A percentile compares a stretch with the other conserved stretches of the same genome.
Evolutionary conservation across 148 eudicot species (phyloP).

Genomic region (Amaranthus cruentus): DNA sequence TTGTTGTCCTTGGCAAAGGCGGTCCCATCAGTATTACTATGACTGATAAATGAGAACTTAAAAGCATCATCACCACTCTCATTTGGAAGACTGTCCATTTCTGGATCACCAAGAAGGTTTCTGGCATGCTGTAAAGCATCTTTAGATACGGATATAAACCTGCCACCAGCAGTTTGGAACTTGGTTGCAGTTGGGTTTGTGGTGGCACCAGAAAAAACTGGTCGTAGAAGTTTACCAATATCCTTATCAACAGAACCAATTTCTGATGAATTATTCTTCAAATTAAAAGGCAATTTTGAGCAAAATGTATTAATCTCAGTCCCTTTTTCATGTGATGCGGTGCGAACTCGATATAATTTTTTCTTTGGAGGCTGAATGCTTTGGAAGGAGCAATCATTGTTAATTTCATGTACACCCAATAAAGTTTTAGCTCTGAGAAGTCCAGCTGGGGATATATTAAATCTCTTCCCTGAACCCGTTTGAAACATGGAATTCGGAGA

Average conservation of each 20-base stretch:
- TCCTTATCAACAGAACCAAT: constrained; percentile 22
- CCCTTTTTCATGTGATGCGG: constrained; percentile 21
- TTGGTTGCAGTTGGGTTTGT: constrained; percentile 54
- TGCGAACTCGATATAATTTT: constrained; percentile 26
- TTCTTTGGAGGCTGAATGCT: constrained; percentile 31
- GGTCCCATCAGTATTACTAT: constrained; percentile 24
- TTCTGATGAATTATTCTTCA: constrained; percentile 24
- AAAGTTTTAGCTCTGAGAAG: constrained; percentile 64
- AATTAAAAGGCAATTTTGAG: constrained; percentile 23
- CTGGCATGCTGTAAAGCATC: constrained; percentile 84
- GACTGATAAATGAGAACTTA: constrained; percentile 31
- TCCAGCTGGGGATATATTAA: constrained; percentile 65
- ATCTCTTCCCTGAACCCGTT: constrained; percentile 82
- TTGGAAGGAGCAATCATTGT: constrained; percentile 28
- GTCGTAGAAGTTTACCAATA: constrained; percentile 26
- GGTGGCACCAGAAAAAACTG: constrained; percentile 20
- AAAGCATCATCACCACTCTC: constrained; percentile 42
- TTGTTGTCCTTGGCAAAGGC: constrained; percentile 23
- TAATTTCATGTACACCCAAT: constrained; percentile 49
- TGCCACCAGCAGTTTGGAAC: constrained; percentile 89
- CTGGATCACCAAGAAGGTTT: constrained; percentile 84
- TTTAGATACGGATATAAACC: constrained; percentile 77
- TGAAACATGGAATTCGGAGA: constrained; percentile 67
- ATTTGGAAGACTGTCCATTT: constrained; percentile 37
- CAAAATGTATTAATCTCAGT: constrained; percentile 26